Evolutionary conservation across 2,329 filamentous ascomycete genomes (phyloP), one percentile per base, ranked within the genome.

Genomic region (Penicillium sp.): DNA sequence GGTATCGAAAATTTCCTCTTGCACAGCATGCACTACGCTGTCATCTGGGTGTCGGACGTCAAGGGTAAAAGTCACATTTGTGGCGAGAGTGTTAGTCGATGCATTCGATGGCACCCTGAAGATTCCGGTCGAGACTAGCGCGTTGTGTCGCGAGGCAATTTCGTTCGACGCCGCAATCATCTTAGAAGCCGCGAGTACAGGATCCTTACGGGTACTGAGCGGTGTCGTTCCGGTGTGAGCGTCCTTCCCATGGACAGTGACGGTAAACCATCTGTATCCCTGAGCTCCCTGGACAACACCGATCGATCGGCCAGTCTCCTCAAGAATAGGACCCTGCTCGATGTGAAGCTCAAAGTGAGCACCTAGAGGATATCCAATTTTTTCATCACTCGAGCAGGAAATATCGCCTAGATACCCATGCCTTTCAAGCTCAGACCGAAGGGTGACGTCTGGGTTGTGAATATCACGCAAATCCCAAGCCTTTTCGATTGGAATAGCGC

Each of bases 301-400:
- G 54, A 92, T 82, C 53, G 85, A 85, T 56, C 83, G 79, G 14
- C 79, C 73, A 14, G 80, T 78, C 25, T 81, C 80, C 65, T 91
- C 87, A 0, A 93, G 80, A 14, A 90, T 83, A 0, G 89, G 88
- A 0, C 89, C 89, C 70, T 93, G 90, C 69, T 93, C 90, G 47
- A 93, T 93, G 67, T 93, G 90, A 7, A 93, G 79, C 70, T 93
- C 89, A 66, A 93, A 92, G 68, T 92, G 89, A 0, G 88, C 89
- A 0, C 83, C 87, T 67, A 92, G 85, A 0, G 88, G 87, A 42
- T 80, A 82, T 21, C 78, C 78, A 3, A 57, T 51, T 3, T 31
- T 27, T 4, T 50, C n/a, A 11, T 50, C 84, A 19, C 83, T 33
- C 31, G 31, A 16, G 31, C 31, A 82, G 10, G 81, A 77, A 0